Evolutionary conservation across 2,329 filamentous ascomycete species (phyloP).

Genomic region (Colletotrichum siamense): DNA sequence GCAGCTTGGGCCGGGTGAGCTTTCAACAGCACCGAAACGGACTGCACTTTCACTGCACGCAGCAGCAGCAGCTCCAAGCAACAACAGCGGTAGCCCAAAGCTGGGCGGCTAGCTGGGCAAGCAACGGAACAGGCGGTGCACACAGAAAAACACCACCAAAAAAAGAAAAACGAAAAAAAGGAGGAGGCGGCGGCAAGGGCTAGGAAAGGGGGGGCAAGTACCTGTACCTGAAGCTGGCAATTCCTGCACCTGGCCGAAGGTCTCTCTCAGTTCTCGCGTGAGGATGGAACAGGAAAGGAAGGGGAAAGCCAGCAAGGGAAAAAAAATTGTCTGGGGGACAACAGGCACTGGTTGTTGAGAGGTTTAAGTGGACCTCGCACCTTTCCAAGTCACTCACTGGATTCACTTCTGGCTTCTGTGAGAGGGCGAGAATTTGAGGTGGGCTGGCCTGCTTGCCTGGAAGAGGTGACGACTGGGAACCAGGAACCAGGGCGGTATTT

Average conservation of each 20-base stretch:
- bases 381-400: constrained; percentile 7
- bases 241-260: neutral
- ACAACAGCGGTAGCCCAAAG: neutral
- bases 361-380: constrained; percentile 24
- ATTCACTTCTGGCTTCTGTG: neutral
- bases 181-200: neutral
- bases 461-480: neutral
- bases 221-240: neutral
- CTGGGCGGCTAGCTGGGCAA: neutral
- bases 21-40: neutral
- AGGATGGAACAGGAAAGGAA: constrained; percentile 6
- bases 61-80: neutral
- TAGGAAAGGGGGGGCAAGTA: neutral
- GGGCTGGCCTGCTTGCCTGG: neutral
- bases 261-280: constrained; percentile 11
- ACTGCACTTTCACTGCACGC: neutral
- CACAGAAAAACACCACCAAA: neutral
- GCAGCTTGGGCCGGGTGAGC: neutral
- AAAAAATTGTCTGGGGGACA: constrained; percentile 15
- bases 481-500: neutral
- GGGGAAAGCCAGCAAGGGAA: constrained; percentile 5
- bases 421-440: neutral
- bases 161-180: neutral
- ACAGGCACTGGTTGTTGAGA: constrained; percentile 24
- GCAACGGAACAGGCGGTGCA: neutral